Evolutionary conservation across 805 yeast species (phyloP).

Genomic region (Priceomyces fermenticarens): DNA sequence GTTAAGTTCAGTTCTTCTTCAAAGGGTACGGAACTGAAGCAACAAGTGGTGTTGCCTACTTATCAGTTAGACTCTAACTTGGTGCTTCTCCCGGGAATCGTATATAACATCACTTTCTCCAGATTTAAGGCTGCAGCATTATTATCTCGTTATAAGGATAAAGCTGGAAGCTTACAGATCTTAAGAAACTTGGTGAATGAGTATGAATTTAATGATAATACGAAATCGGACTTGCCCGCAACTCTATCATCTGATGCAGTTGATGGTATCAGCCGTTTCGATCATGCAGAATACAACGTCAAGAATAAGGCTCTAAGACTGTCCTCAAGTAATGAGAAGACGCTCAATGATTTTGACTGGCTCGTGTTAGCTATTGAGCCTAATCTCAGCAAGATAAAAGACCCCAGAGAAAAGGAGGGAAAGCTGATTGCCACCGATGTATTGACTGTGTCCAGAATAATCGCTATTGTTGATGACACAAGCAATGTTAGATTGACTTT

Average conservation of each 20-base stretch:
- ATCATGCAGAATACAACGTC: slow-evolving; percentile 11
- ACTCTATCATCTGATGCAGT: slow-evolving; percentile 28
- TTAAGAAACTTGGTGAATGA: slow-evolving; percentile 32
- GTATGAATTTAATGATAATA: slow-evolving; percentile 27
- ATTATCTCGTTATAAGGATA: slow-evolving; percentile 38
- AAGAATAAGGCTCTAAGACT: slow-evolving; percentile 3
- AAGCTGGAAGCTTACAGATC: slow-evolving; percentile 22
- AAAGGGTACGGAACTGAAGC: slow-evolving; percentile 7
- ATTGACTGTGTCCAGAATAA: slow-evolving; percentile 45
- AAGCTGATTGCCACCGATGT: slow-evolving; percentile 14
- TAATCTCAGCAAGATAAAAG: slow-evolving; percentile 28
- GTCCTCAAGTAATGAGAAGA: background rate
- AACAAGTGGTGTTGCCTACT: slow-evolving; percentile 32
- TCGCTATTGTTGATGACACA: slow-evolving; percentile 45
- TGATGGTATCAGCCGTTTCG: slow-evolving; percentile 26
- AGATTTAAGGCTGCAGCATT: slow-evolving; percentile 46
- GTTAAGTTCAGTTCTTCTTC: slow-evolving; percentile 4
- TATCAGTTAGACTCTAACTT: slow-evolving; percentile 40
- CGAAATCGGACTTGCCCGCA: slow-evolving; percentile 17
- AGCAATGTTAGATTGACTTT: slow-evolving; percentile 44
- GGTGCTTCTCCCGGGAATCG: slow-evolving; percentile 60
- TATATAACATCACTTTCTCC: slow-evolving; percentile 55
- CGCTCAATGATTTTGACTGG: slow-evolving; percentile 30
- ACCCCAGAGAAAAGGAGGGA: slow-evolving; percentile 11
- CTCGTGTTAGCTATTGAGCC: slow-evolving; percentile 35